phyloP scores from a whole-genome alignment of 495 filamentous ascomycete species.

The Penicillium silybi region DNA sequence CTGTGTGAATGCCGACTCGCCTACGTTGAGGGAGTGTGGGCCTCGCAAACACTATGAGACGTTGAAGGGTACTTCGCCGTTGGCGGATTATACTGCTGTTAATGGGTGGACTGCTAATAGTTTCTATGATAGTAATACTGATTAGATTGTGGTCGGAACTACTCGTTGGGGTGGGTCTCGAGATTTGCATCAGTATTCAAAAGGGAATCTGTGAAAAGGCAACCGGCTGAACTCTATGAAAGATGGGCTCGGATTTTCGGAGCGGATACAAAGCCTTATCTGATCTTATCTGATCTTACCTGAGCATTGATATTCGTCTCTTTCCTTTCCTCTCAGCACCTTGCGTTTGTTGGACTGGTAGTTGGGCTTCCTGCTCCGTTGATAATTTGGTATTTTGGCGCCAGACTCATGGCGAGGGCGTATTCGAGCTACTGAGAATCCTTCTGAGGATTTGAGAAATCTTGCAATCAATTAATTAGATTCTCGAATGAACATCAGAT shows the following conservation, averaged over 20 bases:
- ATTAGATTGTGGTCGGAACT: neutral
- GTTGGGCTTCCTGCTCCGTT: slow-evolving; percentile 14
- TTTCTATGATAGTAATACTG: slow-evolving; percentile 8
- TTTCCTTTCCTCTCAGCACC: slow-evolving; percentile 16
- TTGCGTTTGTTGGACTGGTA: slow-evolving; percentile 10
- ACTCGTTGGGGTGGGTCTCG: too few species aligned
- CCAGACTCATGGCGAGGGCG: slow-evolving; percentile 4
- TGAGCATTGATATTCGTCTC: slow-evolving; percentile 3
- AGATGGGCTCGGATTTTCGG: neutral
- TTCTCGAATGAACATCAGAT: too few species aligned
- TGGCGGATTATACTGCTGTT: slow-evolving; percentile 21
- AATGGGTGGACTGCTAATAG: slow-evolving; percentile 18
- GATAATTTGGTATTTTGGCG: slow-evolving; percentile 14
- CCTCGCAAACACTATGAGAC: slow-evolving; percentile 8
- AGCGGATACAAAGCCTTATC: neutral
- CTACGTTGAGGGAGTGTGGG: slow-evolving; percentile 10
- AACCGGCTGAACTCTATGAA: too few species aligned
- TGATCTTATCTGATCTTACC: neutral
- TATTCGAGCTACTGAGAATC: neutral
- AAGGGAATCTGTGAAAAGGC: too few species aligned
- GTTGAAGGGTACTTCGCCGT: slow-evolving; percentile 14
- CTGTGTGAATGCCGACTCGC: slow-evolving; percentile 4
- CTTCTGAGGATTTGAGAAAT: neutral
- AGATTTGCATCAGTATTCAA: too few species aligned
- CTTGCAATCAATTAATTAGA: too few species aligned